Conservation (phyloP, 768 basidiomycete genomes). For the Boletus pseudopeckii region DNA sequence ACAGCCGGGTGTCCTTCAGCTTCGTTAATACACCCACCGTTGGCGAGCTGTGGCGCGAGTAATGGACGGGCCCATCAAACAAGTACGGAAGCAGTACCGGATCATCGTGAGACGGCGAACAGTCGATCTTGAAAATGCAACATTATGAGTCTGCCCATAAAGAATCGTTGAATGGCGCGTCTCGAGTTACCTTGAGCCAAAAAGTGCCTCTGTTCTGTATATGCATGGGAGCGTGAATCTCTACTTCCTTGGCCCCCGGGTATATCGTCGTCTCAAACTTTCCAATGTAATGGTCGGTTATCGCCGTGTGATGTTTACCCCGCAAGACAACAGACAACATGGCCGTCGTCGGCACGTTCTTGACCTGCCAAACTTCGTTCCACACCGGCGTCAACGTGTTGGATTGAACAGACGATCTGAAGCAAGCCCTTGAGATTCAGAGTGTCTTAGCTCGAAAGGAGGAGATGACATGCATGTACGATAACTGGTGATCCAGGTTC, state of each 20-base stretch:
- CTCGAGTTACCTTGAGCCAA: constrained; percentile 55
- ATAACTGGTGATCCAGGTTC: constrained; percentile 57
- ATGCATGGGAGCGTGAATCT: constrained; percentile 53
- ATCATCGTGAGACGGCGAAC: constrained; percentile 42
- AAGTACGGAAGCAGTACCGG: constrained; percentile 49
- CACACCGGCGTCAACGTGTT: constrained; percentile 62
- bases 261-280: constrained; percentile 51
- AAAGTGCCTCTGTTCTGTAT: constrained; percentile 56
- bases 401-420: constrained; percentile 62
- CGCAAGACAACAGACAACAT: constrained; percentile 56
- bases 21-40: constrained; percentile 64
- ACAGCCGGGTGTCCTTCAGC: constrained; percentile 57
- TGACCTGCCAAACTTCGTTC: constrained; percentile 73
- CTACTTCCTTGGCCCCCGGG: constrained; percentile 60
- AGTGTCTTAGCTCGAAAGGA: background rate
- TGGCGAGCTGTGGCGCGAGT: constrained; percentile 67
- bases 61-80: constrained; percentile 74
- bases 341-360: constrained; percentile 68
- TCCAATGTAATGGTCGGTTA: constrained; percentile 64
- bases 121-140: constrained; percentile 47
- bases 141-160: constrained; percentile 3
- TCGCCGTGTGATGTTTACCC: constrained; percentile 61
- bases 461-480: constrained; percentile 52
- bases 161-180: background rate
- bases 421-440: background rate